These are phyloP conservation scores for Solanum bulbocastanum DNA, from an alignment of 257 asterid species.

Conservation along the genomic window DNA sequence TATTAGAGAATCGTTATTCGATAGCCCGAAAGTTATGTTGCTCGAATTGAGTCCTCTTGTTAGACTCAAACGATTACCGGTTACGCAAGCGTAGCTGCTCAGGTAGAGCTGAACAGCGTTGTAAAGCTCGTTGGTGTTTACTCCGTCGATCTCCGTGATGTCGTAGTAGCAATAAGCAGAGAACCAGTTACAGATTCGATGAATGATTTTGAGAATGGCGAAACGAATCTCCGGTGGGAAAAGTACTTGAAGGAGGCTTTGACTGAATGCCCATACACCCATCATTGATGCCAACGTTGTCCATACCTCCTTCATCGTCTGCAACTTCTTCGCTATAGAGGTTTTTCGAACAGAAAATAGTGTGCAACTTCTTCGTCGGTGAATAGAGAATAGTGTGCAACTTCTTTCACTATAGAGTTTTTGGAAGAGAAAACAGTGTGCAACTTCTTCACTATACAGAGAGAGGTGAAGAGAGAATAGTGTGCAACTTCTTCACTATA, in stretches of 20 bases:
- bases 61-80: constrained; percentile 30
- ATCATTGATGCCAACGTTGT: constrained; percentile 33
- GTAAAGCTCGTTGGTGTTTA: constrained; percentile 43
- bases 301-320: constrained; percentile 26
- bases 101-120: constrained; percentile 39
- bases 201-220: constrained; percentile 17
- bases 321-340: not conserved
- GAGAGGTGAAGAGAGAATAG: not conserved
- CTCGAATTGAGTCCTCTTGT: constrained; percentile 31
- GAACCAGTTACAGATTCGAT: constrained; percentile 25
- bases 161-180: constrained; percentile 35
- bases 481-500: not conserved
- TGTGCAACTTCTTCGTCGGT: too few species aligned
- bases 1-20: constrained; percentile 27
- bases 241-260: constrained; percentile 22
- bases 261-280: constrained; percentile 44
- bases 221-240: constrained; percentile 37
- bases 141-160: constrained; percentile 38
- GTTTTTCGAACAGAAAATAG: too few species aligned
- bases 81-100: constrained; percentile 24
- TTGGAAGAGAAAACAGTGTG: not conserved
- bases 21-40: constrained; percentile 31
- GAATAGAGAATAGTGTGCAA: too few species aligned
- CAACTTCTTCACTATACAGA: too few species aligned
- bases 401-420: not conserved